These are phyloP conservation scores for Fusarium haematococcum DNA, from an alignment of 2,329 filamentous ascomycete genomes.

Conservation along the genomic window DNA sequence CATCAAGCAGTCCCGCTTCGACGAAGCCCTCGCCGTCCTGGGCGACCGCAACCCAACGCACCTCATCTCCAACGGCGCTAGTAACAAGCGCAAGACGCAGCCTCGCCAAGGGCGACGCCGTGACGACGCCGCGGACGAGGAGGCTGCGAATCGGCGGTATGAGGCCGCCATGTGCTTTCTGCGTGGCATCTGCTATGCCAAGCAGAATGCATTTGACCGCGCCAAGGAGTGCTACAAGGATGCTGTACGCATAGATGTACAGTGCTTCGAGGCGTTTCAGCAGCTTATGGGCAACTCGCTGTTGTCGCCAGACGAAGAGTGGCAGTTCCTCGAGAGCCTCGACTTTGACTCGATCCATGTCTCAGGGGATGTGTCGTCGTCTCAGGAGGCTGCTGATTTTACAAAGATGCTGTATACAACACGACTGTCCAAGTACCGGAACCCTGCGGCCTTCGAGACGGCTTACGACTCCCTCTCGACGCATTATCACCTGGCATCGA, in stretches of 20 bases:
- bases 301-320: conserved; percentile 89
- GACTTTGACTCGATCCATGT: conserved; percentile 88
- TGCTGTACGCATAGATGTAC: conserved; percentile 94
- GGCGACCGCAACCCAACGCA: conserved; percentile 96
- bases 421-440: conserved; percentile 92
- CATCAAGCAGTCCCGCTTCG: conserved; percentile 90
- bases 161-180: conserved; percentile 98
- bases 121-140: conserved; percentile 66
- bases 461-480: conserved; percentile 93
- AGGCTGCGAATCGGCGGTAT: conserved; percentile 81
- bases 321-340: conserved; percentile 87
- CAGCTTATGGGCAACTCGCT: conserved; percentile 97
- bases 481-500: conserved; percentile 88
- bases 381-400: conserved; percentile 92
- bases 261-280: conserved; percentile 98
- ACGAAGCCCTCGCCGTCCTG: conserved; percentile 86
- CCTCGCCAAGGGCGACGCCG: conserved; percentile 49
- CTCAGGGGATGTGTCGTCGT: conserved; percentile 71
- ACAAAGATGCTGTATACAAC: conserved; percentile 97
- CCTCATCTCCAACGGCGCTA: conserved; percentile 72
- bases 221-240: conserved; percentile 99
- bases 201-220: conserved; percentile 96
- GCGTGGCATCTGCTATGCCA: conserved; percentile 92
- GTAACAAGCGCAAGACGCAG: conserved; percentile 54
- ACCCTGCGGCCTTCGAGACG: conserved; percentile 82